A percentile compares a stretch with the other conserved stretches of the same genome.
These are phyloP conservation scores for Hemisphaericaspora xylanilytica DNA, from an alignment of 1,139 yeast species.

Conservation along the genomic window DNA sequence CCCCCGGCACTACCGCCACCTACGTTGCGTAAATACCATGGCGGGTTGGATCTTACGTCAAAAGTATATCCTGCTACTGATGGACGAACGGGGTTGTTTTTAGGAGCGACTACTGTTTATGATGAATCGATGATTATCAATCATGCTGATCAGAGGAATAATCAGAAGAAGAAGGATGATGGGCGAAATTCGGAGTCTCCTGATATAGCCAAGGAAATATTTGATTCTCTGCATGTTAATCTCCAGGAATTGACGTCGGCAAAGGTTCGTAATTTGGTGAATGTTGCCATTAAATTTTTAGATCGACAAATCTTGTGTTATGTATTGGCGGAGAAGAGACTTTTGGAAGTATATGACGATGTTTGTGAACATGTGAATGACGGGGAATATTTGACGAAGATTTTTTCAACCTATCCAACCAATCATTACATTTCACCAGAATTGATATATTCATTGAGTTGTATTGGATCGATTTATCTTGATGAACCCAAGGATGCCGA, in stretches of 20 bases:
- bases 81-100: conserved; percentile 6
- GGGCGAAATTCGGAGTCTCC: not conserved
- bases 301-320: conserved; percentile 9
- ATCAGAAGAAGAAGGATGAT: not conserved
- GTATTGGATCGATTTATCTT: conserved; percentile 8
- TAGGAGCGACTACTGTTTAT: conserved; percentile 9
- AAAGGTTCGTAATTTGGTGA: conserved; percentile 4
- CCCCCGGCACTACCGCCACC: conserved; percentile 5
- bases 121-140: conserved; percentile 10
- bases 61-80: conserved; percentile 7
- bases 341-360: conserved; percentile 5
- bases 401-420: conserved; percentile 6
- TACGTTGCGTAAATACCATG: not conserved
- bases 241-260: conserved; percentile 6
- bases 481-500: conserved; percentile 7
- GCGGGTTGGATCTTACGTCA: conserved; percentile 8
- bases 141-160: not conserved
- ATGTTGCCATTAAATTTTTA: conserved; percentile 6
- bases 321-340: conserved; percentile 3
- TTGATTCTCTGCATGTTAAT: not conserved
- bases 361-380: conserved; percentile 5
- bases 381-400: not conserved
- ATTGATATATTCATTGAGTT: conserved; percentile 9
- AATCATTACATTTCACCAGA: conserved; percentile 11
- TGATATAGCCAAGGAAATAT: not conserved